phyloP scores from a whole-genome alignment of 176 grass and related monocot species.

The Tillandsia leiboldiana region DNA sequence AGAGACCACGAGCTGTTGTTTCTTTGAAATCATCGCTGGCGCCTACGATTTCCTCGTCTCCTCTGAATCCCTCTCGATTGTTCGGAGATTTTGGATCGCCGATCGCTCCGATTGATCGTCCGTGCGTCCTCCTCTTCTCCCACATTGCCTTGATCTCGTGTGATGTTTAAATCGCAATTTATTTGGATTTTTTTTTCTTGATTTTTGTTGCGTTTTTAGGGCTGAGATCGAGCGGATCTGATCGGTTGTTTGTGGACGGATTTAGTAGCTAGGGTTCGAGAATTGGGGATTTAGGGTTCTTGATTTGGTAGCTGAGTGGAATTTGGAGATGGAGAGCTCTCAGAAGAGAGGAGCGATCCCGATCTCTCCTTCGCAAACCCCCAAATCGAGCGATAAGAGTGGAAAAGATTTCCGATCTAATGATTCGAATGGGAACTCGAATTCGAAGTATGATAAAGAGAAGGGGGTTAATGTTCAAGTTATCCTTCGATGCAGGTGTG shows the following conservation, averaged over 20 bases:
- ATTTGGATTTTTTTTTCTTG: constrained; percentile 11
- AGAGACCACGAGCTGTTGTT: constrained; percentile 48
- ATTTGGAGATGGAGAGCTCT: constrained; percentile 39
- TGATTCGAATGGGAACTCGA: constrained; percentile 50
- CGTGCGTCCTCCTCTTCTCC: not conserved
- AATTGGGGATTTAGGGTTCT: constrained; percentile 7
- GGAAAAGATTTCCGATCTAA: constrained; percentile 67
- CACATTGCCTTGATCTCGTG: constrained; percentile 13
- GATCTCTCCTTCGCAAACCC: constrained; percentile 51
- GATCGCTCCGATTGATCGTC: constrained; percentile 22
- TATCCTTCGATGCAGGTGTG: constrained; percentile 90
- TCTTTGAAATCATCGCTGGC: constrained; percentile 30
- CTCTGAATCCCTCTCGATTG: constrained; percentile 5
- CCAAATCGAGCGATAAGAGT: constrained; percentile 61
- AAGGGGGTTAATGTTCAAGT: constrained; percentile 99
- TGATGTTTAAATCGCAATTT: constrained; percentile 11
- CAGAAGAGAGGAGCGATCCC: constrained; percentile 51
- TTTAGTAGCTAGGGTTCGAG: constrained; percentile 17
- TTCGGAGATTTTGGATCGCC: constrained; percentile 27
- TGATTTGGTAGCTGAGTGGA: constrained; percentile 19
- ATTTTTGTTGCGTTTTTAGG: not conserved
- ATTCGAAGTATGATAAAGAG: constrained; percentile 62
- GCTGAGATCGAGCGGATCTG: no score
- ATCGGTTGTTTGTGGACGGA: not conserved
- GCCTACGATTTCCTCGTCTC: not conserved